phyloP scores from a whole-genome alignment of 306 rosid species.

The Prunus salicina region DNA sequence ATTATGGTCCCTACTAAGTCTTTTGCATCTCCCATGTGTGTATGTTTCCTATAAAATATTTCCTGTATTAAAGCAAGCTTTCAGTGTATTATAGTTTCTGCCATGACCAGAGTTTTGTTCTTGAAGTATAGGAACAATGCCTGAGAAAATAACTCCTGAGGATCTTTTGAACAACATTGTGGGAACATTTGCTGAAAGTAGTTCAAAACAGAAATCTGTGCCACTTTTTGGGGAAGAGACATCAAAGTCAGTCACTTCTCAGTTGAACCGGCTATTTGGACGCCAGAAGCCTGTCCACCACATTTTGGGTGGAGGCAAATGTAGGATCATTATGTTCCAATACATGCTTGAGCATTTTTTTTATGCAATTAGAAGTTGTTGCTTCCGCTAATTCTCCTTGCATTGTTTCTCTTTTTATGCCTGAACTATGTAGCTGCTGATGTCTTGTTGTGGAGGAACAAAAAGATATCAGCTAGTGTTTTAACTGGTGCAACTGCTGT shows the following conservation, averaged over 20 bases:
- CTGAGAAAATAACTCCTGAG: constrained; percentile 60
- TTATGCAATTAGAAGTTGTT: constrained; percentile 5
- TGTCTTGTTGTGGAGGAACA: constrained; percentile 95
- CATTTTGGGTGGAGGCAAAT: constrained; percentile 89
- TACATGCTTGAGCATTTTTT: not conserved
- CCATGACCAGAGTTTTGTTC: constrained; percentile 10
- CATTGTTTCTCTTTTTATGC: constrained; percentile 1
- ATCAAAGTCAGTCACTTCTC: constrained; percentile 42
- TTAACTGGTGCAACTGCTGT: constrained; percentile 62
- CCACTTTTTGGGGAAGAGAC: constrained; percentile 60
- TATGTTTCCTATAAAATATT: not conserved
- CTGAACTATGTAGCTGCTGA: constrained; percentile 72
- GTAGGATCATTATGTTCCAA: constrained; percentile 31
- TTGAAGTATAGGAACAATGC: constrained; percentile 52
- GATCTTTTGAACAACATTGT: constrained; percentile 45
- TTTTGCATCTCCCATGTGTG: not conserved
- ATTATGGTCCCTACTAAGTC: not conserved
- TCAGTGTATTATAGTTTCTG: constrained; percentile 3
- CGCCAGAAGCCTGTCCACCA: constrained; percentile 78
- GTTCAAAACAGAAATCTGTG: constrained; percentile 39
- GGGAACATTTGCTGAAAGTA: constrained; percentile 52
- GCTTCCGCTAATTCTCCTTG: constrained; percentile 3
- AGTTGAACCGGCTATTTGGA: constrained; percentile 70
- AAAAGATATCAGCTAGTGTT: constrained; percentile 84
- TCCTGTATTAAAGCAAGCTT: not conserved